Percentiles rank a stretch among this genome's conserved stretches.
phyloP scores from a whole-genome alignment of 2,329 filamentous ascomycete species.

The Penicillium sp. region DNA sequence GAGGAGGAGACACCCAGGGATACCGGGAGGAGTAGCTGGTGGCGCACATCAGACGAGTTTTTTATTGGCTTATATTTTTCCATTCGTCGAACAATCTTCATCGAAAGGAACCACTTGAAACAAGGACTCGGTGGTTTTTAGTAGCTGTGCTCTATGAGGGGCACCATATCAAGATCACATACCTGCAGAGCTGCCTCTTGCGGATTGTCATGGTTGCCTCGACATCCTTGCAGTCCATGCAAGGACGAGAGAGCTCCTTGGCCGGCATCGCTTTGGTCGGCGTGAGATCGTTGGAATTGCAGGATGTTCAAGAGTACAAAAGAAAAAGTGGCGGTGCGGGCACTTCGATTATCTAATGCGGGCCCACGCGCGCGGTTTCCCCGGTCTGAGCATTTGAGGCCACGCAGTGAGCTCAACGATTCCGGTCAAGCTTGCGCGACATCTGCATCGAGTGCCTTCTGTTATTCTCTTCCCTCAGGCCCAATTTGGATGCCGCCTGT shows the following conservation, averaged over 20 bases:
- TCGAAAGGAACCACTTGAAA: constrained; percentile 72
- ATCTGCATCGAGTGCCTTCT: neutral
- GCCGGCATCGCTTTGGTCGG: no score
- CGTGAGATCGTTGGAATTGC: no score
- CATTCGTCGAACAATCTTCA: constrained; percentile 77
- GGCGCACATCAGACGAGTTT: constrained; percentile 40
- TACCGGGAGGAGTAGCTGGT: constrained; percentile 69
- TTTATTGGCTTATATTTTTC: constrained; percentile 53
- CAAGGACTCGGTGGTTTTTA: constrained; percentile 57
- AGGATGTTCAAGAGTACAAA: constrained; percentile 13
- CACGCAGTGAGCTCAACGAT: constrained; percentile 13
- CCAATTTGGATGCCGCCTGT: constrained; percentile 22
- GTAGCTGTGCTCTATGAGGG: constrained; percentile 9
- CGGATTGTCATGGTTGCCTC: constrained; percentile 56
- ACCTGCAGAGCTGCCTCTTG: constrained; percentile 60
- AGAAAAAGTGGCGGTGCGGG: constrained; percentile 20
- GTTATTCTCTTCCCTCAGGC: constrained; percentile 2
- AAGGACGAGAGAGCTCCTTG: constrained; percentile 41
- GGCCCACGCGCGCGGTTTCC: constrained; percentile 20
- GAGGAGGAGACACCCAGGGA: constrained; percentile 82
- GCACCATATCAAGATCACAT: constrained; percentile 22
- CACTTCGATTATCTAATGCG: constrained; percentile 29
- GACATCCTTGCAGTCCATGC: constrained; percentile 56
- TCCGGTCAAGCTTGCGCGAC: neutral
- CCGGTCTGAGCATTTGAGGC: constrained; percentile 12